These are phyloP conservation scores for Cercis canadensis DNA, from an alignment of 306 rosid species.

Conservation along the genomic window DNA sequence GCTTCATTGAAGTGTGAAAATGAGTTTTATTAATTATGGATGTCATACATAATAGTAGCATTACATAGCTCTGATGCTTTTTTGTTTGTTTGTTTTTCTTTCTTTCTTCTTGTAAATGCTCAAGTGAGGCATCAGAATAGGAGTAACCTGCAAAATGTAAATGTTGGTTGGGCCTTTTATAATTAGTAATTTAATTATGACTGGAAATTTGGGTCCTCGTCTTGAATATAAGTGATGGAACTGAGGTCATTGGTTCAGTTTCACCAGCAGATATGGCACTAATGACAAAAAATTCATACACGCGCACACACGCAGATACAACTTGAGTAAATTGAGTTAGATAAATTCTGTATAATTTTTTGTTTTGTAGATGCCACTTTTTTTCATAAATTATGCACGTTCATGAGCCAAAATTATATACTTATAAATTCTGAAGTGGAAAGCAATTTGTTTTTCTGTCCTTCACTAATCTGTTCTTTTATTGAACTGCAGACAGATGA, in stretches of 20 bases:
- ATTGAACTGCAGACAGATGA: slow-evolving; percentile 79
- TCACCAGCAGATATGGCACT: neutral
- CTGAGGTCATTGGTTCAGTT: neutral
- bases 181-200: neutral
- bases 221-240: neutral
- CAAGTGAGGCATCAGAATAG: slow-evolving; percentile 5
- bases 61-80: too few species aligned
- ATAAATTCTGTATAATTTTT: slow-evolving; percentile 10
- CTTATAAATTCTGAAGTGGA: slow-evolving; percentile 24
- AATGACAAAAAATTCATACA: neutral
- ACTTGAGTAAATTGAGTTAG: too few species aligned
- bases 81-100: neutral
- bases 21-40: too few species aligned
- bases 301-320: too few species aligned
- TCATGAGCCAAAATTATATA: slow-evolving; percentile 8
- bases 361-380: slow-evolving; percentile 22
- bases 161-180: neutral
- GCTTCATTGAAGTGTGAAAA: too few species aligned
- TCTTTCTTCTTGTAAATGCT: neutral
- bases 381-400: slow-evolving; percentile 9
- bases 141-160: neutral
- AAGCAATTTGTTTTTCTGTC: slow-evolving; percentile 12
- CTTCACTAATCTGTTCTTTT: slow-evolving; percentile 18
- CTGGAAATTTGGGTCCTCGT: too few species aligned
- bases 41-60: neutral